Base-by-base conservation (phyloP, 768 basidiomycete species). In the Exidia glandulosa region DNA sequence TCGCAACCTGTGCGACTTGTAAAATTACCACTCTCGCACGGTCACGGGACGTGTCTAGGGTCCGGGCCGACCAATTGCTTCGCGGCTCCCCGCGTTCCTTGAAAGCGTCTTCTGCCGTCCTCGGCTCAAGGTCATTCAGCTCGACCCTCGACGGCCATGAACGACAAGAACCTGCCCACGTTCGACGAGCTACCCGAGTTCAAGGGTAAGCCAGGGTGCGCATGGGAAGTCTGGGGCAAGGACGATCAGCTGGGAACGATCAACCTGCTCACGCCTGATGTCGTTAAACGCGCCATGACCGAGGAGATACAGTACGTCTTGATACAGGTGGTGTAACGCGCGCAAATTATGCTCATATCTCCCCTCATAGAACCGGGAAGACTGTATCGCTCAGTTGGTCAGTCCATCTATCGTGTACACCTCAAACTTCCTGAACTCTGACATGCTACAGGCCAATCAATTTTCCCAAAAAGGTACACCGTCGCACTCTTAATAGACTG, bases 201-300 rank as follows among this genome's bases (percentile, higher is more conserved):
- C 34, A 34, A 54, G 16, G 50, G 33, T 3, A 25, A 57, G 36
- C 60, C 60, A 9, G 63, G 63, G 19, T 59, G 57, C 32, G 63
- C 63, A 32, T 63, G 63, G 63, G 31, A 54, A 14, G 60, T 61
- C 23, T 63, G 63, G 63, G 63, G 63, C 37, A 41, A 57, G 32
- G 57, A 60, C 25, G 63, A 63, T 33, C 50, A 63, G 45, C 60
- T 63, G 32, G 63, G 63, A 16, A 61, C 63, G 23, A 57, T 63
- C 50, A 63, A 63, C 52, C 57, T 63, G 60, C 58, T 63, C 57
- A 63, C 63, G n/a, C 57, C 60, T 25, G 56, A 58, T 23, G 45
- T 58, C 25, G 63, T 63, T 33, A 33, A 36, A 25, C 34, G 52
- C 27, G 60, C 57, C 27, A 34, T 58, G 23, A 58, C 27, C 16